A percentile compares a stretch with the other conserved stretches of the same genome.
Conservation (phyloP, 352 stramenopile species). For the Pythium monospermum region DNA sequence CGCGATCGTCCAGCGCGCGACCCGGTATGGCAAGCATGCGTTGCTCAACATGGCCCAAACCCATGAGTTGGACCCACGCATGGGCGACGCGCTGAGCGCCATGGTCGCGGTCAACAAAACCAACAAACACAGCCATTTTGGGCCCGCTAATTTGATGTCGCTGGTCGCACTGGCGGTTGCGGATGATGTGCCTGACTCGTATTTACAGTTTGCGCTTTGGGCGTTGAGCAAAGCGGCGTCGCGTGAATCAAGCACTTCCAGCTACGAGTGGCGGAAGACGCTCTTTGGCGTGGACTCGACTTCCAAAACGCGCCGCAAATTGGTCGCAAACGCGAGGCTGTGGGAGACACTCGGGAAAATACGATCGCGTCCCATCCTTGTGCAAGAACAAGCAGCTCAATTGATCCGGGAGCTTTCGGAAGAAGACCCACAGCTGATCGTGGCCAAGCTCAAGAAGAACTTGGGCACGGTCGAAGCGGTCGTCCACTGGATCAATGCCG, state of each 20-base stretch:
- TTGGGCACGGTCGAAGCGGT: conserved; percentile 23
- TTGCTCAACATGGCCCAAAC: conserved; percentile 48
- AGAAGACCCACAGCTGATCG: conserved; percentile 18
- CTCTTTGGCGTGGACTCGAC: conserved; percentile 56
- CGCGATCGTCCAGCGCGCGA: conserved; percentile 54
- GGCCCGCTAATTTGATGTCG: conserved; percentile 61
- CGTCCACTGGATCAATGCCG: conserved; percentile 42
- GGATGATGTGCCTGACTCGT: conserved; percentile 48
- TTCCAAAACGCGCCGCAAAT: conserved; percentile 44
- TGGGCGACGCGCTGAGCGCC: conserved; percentile 46
- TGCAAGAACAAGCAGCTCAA: conserved; percentile 43
- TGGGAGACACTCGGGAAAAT: conserved; percentile 37
- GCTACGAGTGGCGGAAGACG: conserved; percentile 53
- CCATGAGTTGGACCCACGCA: conserved; percentile 50
- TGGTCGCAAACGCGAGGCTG: conserved; percentile 43
- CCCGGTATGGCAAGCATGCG: conserved; percentile 64
- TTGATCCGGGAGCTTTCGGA: conserved; percentile 42
- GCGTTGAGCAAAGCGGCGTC: conserved; percentile 44
- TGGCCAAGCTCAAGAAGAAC: conserved; percentile 24
- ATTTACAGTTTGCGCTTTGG: conserved; percentile 71
- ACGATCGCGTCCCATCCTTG: conserved; percentile 20
- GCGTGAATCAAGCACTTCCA: conserved; percentile 23
- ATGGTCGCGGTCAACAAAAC: conserved; percentile 40
- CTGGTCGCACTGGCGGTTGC: conserved; percentile 55
- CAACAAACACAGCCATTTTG: conserved; percentile 42